Evolutionary conservation across 352 stramenopile species (phyloP), one percentile per base, ranked within the genome.

Genomic region (Aphanomyces astaci): DNA sequence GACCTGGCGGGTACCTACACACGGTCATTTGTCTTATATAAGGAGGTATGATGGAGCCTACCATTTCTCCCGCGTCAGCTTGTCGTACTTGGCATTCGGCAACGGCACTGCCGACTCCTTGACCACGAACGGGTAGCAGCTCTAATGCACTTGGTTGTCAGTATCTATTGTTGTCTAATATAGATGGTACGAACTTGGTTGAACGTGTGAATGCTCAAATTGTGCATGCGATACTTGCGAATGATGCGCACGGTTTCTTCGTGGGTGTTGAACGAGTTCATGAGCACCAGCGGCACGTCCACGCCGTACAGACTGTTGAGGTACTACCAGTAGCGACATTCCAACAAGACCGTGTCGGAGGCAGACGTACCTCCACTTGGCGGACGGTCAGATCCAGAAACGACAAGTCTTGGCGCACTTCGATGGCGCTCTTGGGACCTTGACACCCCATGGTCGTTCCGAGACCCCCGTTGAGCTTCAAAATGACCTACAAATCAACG

Each of bases 191-290:
- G 54, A 27, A 75, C 71, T 75, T 92, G 92, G 73, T 96, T 96
- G 75, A 98, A 97, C 73, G 90, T 97, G 74, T 97, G 88, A 67
- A 98, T 97, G 72, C 86, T 96, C 54, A 98, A 70, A 76, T 98
- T 96, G 81, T 97, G 86, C 78, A 92, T 92, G 60, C 96, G 96
- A 75, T 99, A 99, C 78, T 99, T 99, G 57, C 88, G 82, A 60
- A 98, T 87, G 75, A 99, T 99, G 63, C 88, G 89, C 65, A 99
- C 82, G 30, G 96, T 99, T 81, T 99, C 97, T 69, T 97, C 95
- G 74, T 96, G 96, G 30, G 97, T 99, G 73, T 96, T 98, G 81
- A 99, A 99, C 72, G 93, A 98, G 82, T 99, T 99, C 97, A 99
- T 99, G 40, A 99, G 86, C 82, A 99, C 98, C 64, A 99, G 97